A percentile compares a stretch with the other conserved stretches of the same genome.
Conservation (phyloP, 2,329 filamentous ascomycete species). For the Simplicillium sp. region DNA sequence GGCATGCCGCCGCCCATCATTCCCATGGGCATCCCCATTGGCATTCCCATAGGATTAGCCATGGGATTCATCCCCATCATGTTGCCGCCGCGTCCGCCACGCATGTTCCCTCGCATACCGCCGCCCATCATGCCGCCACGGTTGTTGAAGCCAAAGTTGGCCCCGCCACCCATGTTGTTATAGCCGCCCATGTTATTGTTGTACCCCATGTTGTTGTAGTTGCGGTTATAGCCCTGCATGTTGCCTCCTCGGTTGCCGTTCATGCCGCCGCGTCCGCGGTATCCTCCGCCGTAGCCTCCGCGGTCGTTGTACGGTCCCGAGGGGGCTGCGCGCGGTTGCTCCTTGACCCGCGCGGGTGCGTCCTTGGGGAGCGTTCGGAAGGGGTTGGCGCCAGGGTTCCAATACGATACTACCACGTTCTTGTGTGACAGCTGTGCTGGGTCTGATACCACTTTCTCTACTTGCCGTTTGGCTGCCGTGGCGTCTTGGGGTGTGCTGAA, state of each 20-base stretch:
- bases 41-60: conserved; percentile 46
- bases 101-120: conserved; percentile 37
- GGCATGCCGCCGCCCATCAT: conserved; percentile 41
- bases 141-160: conserved; percentile 40
- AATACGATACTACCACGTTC: conserved; percentile 66
- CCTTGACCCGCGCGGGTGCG: conserved; percentile 55
- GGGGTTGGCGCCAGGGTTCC: conserved; percentile 68
- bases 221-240: conserved; percentile 35
- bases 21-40: conserved; percentile 32
- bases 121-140: conserved; percentile 35
- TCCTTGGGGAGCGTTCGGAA: conserved; percentile 91
- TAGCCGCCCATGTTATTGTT: conserved; percentile 35
- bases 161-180: conserved; percentile 41
- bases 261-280: conserved; percentile 40
- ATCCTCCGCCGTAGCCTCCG: conserved; percentile 37
- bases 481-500: conserved; percentile 77
- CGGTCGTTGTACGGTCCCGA: conserved; percentile 40
- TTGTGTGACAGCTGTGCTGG: conserved; percentile 50
- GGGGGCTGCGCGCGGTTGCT: conserved; percentile 45
- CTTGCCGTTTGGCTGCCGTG: conserved; percentile 71
- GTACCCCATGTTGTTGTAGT: conserved; percentile 29
- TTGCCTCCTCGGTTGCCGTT: conserved; percentile 37
- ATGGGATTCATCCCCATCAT: conserved; percentile 40
- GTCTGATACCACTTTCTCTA: conserved; percentile 54
- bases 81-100: conserved; percentile 36